Evolutionary conservation across 345 rosid genomes (phyloP), one percentile per base, ranked within the genome.

Genomic region (Eucalyptus lansdowneana): DNA sequence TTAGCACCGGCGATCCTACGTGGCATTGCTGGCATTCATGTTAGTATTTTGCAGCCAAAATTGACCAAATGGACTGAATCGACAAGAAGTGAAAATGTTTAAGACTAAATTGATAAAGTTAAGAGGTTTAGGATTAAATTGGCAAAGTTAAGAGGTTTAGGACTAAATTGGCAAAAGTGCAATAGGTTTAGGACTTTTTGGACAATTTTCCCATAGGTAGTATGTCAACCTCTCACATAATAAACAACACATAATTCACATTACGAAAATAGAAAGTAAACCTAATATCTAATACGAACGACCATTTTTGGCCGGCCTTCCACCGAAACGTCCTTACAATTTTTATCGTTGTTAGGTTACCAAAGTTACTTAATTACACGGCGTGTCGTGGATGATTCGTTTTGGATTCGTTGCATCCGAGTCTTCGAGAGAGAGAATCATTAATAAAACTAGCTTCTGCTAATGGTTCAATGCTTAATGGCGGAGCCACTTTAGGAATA

Each of bases 61-160:
- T 11, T 47, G 13, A 5, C 1, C 13, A 5, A 0, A 47, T 47
- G 13, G 2, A 47, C 1, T 47, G 2, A 47, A 47, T 47, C 50
- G 2, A 47, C 4, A 47, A 47, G 5, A 47, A 47, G 5, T 47
- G 2, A 11, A 47, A 45, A 45, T 42, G 47, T 45, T 42, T 47
- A 47, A 0, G 50, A 47, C 13, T 47, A 47, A 47, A 47, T 47
- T 47, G 13, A 1, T 5, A 47, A 47, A 47, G 4, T 45, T 45
- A 45, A 45, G 49, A 45, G 49, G 12, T 45, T 45, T 45, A 45
- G 0, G 11, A 45, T 0, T 47, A 11, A 47, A 47, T 47, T 47
- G 49, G 4, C 4, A 47, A 47, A 11, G 2, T 47, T 47, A 47
- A 47, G 49, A 47, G 49, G 2, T 11, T 47, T 47, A 11, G 0